Evolutionary conservation across 192 early-diverging fungal species (phyloP).

Genomic region (Backusella circina): DNA sequence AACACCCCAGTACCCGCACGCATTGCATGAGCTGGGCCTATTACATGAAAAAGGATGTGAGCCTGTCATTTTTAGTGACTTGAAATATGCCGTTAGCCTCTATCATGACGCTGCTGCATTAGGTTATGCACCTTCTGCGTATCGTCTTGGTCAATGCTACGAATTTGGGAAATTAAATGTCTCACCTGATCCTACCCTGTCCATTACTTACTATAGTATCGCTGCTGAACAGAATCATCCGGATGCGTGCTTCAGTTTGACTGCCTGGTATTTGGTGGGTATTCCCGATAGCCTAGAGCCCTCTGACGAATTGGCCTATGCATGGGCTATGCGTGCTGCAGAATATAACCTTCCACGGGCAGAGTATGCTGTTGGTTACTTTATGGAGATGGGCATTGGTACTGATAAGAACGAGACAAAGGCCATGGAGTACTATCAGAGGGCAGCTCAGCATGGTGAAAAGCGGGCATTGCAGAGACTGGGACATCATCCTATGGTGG

Average conservation of each 20-base stretch:
- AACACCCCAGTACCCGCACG: conserved; percentile 54
- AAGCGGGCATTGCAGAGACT: conserved; percentile 47
- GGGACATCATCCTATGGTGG: neutral
- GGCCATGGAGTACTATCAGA: conserved; percentile 59
- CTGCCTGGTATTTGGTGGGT: conserved; percentile 60
- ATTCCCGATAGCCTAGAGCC: conserved; percentile 42
- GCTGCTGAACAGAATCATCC: conserved; percentile 57
- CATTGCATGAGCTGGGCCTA: conserved; percentile 53
- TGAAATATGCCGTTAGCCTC: conserved; percentile 53
- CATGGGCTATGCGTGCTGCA: conserved; percentile 53
- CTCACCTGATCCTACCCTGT: conserved; percentile 42
- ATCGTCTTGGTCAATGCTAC: conserved; percentile 54
- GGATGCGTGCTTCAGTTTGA: conserved; percentile 54
- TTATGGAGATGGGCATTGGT: conserved; percentile 58
- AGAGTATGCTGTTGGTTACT: conserved; percentile 59
- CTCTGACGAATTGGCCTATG: conserved; percentile 41
- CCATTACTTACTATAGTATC: conserved; percentile 51
- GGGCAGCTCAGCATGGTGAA: conserved; percentile 58
- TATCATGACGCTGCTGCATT: conserved; percentile 57
- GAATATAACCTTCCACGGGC: conserved; percentile 48
- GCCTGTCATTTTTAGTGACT: conserved; percentile 43
- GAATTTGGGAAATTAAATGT: conserved; percentile 52
- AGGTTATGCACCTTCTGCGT: conserved; percentile 59
- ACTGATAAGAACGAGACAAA: conserved; percentile 40
- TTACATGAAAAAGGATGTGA: conserved; percentile 55